Conservation (phyloP, 768 basidiomycete species). For the Collybia sordida region DNA sequence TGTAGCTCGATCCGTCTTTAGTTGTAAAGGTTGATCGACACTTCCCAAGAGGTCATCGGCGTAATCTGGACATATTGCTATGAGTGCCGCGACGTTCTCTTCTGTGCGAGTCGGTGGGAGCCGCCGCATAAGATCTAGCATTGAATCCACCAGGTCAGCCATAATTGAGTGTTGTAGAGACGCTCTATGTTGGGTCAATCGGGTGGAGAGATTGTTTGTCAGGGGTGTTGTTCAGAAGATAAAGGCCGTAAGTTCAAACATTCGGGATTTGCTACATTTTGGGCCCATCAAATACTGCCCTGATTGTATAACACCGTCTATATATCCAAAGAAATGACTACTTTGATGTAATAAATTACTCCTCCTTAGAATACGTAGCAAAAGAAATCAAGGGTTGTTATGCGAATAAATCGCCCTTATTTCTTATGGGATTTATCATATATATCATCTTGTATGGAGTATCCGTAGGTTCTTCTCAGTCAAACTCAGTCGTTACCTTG, state of each 20-base stretch:
- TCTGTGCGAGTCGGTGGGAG: constrained; percentile 91
- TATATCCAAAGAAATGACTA: too few relatives aligned
- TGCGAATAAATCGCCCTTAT: too few relatives aligned
- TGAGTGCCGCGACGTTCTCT: constrained; percentile 81
- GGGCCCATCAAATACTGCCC: too few relatives aligned
- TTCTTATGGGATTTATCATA: neutral
- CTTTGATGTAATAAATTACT: too few relatives aligned
- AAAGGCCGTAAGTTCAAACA: too few relatives aligned
- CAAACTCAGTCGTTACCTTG: constrained; percentile 20
- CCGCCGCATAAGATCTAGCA: constrained; percentile 94
- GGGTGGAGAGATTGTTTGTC: too few relatives aligned
- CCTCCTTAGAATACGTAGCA: too few relatives aligned
- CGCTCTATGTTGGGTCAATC: neutral
- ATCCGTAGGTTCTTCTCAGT: constrained; percentile 15
- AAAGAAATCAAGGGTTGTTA: too few relatives aligned
- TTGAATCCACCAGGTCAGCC: constrained; percentile 83
- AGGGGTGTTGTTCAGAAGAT: too few relatives aligned
- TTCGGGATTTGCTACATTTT: too few relatives aligned
- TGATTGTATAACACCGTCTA: too few relatives aligned
- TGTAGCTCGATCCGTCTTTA: constrained; percentile 75
- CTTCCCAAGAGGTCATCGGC: constrained; percentile 93
- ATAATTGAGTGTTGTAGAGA: constrained; percentile 30
- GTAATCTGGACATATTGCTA: constrained; percentile 85
- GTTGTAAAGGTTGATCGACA: constrained; percentile 90
- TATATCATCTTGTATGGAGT: neutral